Conservation (phyloP, 192 early-diverging fungal species). For the Helicostylum pulchrum region DNA sequence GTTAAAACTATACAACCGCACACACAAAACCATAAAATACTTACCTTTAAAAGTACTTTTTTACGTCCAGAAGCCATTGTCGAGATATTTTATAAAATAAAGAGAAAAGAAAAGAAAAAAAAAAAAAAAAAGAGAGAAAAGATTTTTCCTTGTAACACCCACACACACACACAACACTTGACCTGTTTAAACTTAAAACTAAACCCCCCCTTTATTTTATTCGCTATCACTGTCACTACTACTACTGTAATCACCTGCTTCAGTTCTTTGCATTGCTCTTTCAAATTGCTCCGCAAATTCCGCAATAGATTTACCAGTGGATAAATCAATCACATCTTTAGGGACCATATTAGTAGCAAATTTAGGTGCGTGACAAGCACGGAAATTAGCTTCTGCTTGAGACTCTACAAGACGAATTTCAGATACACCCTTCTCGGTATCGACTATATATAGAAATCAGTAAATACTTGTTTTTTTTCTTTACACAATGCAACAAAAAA, state of each 20-base stretch:
- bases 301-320: conserved; percentile 62
- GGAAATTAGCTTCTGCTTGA: conserved; percentile 34
- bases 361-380: conserved; percentile 38
- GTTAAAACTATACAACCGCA: not conserved
- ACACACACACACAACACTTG: no score
- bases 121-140: not conserved
- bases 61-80: conserved; percentile 31
- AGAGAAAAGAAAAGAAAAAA: not conserved
- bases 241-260: not conserved
- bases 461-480: no score
- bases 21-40: no score
- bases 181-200: no score
- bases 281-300: conserved; percentile 71
- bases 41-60: conserved; percentile 58
- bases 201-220: no score
- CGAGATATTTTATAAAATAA: conserved; percentile 1
- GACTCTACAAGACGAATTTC: conserved; percentile 42
- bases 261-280: conserved; percentile 26
- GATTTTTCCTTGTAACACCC: not conserved
- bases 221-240: not conserved
- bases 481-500: no score
- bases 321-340: conserved; percentile 70
- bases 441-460: not conserved
- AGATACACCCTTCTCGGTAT: conserved; percentile 12
- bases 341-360: conserved; percentile 69